These are phyloP conservation scores for Talaromyces sp. DNA, from an alignment of 2,329 filamentous ascomycete genomes.

Conservation along the genomic window DNA sequence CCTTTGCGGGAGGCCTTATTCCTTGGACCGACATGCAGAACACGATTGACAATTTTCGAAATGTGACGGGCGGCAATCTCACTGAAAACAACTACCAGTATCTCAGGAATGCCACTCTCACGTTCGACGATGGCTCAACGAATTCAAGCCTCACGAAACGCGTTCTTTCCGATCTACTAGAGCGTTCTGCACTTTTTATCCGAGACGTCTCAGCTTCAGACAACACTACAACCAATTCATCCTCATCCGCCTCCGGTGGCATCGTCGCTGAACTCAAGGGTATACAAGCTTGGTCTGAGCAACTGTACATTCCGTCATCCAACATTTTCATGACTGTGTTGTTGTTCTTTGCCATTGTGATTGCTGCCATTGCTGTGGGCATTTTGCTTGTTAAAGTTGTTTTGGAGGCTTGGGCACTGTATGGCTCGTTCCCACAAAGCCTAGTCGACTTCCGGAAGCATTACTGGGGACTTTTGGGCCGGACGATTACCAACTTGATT, in stretches of 20 bases:
- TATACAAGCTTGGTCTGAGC: conserved; percentile 77
- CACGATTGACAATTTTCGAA: conserved; percentile 79
- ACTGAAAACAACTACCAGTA: conserved; percentile 72
- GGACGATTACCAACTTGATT: conserved; percentile 85
- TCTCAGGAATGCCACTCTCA: conserved; percentile 70
- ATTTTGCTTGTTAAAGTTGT: conserved; percentile 89
- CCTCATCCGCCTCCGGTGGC: conserved; percentile 35
- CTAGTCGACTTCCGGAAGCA: conserved; percentile 85
- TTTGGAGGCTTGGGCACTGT: conserved; percentile 86
- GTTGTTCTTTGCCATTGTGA: conserved; percentile 79
- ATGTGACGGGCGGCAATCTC: conserved; percentile 77
- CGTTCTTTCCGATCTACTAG: conserved; percentile 45
- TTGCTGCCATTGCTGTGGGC: conserved; percentile 77
- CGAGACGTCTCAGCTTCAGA: conserved; percentile 48
- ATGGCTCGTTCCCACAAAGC: conserved; percentile 75
- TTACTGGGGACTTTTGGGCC: conserved; percentile 90
- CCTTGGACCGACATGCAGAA: conserved; percentile 76
- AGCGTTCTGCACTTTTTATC: conserved; percentile 47
- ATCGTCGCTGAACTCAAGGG: conserved; percentile 61
- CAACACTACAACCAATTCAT: conserved; percentile 39
- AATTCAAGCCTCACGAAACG: conserved; percentile 53
- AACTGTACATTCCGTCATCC: conserved; percentile 76
- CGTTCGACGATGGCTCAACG: conserved; percentile 60
- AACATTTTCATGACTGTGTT: conserved; percentile 97
- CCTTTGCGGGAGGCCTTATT: conserved; percentile 79